A percentile compares a stretch with the other conserved stretches of the same genome.
These are phyloP conservation scores for Teunomyces kruisii DNA, from an alignment of 805 yeast genomes.

Conservation along the genomic window DNA sequence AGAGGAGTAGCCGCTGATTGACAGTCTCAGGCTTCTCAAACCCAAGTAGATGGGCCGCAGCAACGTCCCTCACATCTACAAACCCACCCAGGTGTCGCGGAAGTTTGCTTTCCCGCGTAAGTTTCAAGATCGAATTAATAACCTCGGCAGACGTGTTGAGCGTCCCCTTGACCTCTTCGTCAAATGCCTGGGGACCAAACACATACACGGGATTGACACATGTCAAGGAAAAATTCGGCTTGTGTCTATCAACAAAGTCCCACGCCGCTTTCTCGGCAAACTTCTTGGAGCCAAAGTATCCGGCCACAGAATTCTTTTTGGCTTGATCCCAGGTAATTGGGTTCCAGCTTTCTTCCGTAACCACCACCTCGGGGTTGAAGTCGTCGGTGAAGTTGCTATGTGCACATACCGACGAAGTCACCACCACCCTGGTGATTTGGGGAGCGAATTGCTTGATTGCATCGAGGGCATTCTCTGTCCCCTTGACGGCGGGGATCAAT, in stretches of 20 bases:
- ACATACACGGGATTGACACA: constrained; percentile 58
- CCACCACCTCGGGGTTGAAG: constrained; percentile 21
- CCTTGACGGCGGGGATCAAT: constrained; percentile 56
- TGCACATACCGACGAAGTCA: constrained; percentile 41
- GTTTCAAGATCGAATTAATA: constrained; percentile 41
- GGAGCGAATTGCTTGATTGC: constrained; percentile 45
- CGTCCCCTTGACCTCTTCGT: constrained; percentile 27
- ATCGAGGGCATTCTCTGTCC: constrained; percentile 50
- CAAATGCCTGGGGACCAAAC: constrained; percentile 57
- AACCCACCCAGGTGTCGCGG: constrained; percentile 22
- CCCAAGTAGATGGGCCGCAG: constrained; percentile 43
- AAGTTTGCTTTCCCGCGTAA: constrained; percentile 16
- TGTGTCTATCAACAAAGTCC: constrained; percentile 17
- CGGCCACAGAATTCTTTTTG: constrained; percentile 37
- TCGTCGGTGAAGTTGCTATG: constrained; percentile 7
- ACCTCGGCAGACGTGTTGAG: constrained; percentile 38
- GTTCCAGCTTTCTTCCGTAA: constrained; percentile 53
- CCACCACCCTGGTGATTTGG: constrained; percentile 47
- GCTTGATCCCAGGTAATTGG: constrained; percentile 51
- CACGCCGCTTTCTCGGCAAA: constrained; percentile 22
- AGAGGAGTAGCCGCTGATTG: constrained; percentile 14
- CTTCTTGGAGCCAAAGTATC: constrained; percentile 25
- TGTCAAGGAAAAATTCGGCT: constrained; percentile 39
- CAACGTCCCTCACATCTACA: constrained; percentile 50
- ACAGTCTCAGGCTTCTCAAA: constrained; percentile 25